Conservation (phyloP, 805 yeast genomes). For the Grigorovia humatica region DNA sequence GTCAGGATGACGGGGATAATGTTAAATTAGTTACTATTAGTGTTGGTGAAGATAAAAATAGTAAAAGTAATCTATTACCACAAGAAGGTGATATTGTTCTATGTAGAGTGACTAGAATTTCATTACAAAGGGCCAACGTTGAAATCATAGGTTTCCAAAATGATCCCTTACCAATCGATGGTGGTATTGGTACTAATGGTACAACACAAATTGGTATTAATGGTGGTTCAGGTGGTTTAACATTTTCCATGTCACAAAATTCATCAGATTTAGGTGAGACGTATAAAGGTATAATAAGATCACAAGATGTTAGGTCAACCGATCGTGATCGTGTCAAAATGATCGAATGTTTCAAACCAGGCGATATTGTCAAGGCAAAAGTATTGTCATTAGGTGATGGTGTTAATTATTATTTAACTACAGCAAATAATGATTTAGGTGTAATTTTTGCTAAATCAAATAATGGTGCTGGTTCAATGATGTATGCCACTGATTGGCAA, state of each 20-base stretch:
- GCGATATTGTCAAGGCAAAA: constrained; percentile 80
- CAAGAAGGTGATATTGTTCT: constrained; percentile 77
- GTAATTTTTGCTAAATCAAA: constrained; percentile 74
- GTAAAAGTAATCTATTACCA: constrained; percentile 33
- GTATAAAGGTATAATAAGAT: constrained; percentile 74
- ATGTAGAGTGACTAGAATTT: constrained; percentile 59
- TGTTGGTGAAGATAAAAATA: constrained; percentile 4
- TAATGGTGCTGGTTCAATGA: constrained; percentile 58
- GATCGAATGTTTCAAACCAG: constrained; percentile 74
- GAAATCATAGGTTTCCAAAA: constrained; percentile 65
- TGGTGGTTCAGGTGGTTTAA: constrained; percentile 46
- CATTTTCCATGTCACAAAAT: constrained; percentile 34
- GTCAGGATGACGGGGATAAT: constrained; percentile 6
- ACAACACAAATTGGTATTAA: constrained; percentile 33
- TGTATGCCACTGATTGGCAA: constrained; percentile 94
- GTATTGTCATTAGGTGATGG: constrained; percentile 89
- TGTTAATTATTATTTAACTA: constrained; percentile 74
- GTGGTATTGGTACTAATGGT: constrained; percentile 57
- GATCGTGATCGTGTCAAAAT: constrained; percentile 82
- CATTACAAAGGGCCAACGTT: constrained; percentile 59
- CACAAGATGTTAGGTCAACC: constrained; percentile 83
- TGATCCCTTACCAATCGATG: constrained; percentile 47
- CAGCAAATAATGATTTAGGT: constrained; percentile 87
- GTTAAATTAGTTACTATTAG: constrained; percentile 2
- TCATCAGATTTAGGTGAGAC: constrained; percentile 76